Evolutionary conservation across 768 basidiomycete genomes (phyloP).

Genomic region (Mycena epipterygia): DNA sequence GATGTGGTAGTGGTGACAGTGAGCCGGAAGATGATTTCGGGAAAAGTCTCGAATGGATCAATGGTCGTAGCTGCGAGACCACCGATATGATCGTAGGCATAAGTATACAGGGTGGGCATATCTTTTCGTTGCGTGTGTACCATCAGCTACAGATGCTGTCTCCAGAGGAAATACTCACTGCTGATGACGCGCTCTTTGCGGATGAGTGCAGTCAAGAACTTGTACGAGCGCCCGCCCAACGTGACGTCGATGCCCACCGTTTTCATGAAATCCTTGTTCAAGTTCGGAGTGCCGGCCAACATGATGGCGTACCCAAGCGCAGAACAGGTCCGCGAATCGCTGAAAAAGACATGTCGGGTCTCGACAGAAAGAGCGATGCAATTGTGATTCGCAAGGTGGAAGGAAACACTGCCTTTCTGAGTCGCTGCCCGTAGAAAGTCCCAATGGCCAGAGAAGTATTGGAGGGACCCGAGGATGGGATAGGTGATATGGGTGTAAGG

Average conservation of each 20-base stretch:
- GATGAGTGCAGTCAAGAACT: conserved; percentile 9
- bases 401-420: conserved; percentile 8
- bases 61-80: background rate
- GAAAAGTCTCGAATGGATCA: conserved; percentile 15
- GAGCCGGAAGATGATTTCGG: no score
- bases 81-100: background rate
- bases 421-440: conserved; percentile 14
- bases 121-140: background rate
- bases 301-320: conserved; percentile 17
- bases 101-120: conserved; percentile 1
- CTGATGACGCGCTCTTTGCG: conserved; percentile 6
- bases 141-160: background rate
- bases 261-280: conserved; percentile 18
- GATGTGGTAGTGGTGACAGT: no score
- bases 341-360: conserved; percentile 12
- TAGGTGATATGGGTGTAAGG: conserved; percentile 17
- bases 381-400: conserved; percentile 8
- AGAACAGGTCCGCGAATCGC: background rate
- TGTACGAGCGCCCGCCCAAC: conserved; percentile 16
- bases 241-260: conserved; percentile 15
- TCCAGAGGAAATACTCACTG: background rate
- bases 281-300: conserved; percentile 14
- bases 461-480: conserved; percentile 18
- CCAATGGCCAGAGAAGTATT: conserved; percentile 17
- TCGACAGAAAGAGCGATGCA: conserved; percentile 15